A percentile compares a stretch with the other conserved stretches of the same genome.
phyloP scores from a whole-genome alignment of 2,329 filamentous ascomycete species.

The Trichoderma aggressivum region DNA sequence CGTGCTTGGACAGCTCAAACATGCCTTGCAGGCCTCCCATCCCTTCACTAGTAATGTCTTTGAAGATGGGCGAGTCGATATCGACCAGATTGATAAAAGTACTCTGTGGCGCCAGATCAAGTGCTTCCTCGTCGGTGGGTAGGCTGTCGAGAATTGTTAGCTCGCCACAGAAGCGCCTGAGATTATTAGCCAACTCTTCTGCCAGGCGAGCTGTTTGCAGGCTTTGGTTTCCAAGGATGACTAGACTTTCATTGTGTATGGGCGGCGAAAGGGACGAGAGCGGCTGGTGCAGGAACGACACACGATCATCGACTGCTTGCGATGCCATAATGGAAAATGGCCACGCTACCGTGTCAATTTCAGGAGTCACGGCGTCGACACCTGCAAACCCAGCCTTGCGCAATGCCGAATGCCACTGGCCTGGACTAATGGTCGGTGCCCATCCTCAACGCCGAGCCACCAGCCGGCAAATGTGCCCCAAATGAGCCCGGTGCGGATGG shows the following conservation, averaged over 20 bases:
- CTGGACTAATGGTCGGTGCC: slow-evolving; percentile 4
- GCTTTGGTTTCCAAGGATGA: not conserved
- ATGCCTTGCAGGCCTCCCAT: too few relatives aligned
- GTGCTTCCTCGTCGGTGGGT: slow-evolving; percentile 4
- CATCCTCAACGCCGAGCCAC: too few relatives aligned
- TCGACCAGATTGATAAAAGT: too few relatives aligned
- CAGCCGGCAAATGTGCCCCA: too few relatives aligned
- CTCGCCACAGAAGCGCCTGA: slow-evolving; percentile 13
- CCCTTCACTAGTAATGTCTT: too few relatives aligned
- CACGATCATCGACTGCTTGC: not conserved
- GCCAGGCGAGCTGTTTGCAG: slow-evolving; percentile 13
- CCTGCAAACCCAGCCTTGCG: slow-evolving; percentile 15
- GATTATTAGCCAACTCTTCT: slow-evolving; percentile 3
- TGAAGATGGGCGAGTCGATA: too few relatives aligned
- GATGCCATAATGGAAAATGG: slow-evolving; percentile 1
- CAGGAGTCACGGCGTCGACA: slow-evolving; percentile 4
- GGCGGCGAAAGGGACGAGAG: too few relatives aligned
- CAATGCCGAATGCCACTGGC: slow-evolving; percentile 1
- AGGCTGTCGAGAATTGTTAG: slow-evolving; percentile 8
- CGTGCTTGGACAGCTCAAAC: not conserved
- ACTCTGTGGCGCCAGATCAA: too few relatives aligned
- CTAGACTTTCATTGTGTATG: too few relatives aligned
- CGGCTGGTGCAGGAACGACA: too few relatives aligned
- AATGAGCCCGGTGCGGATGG: too few relatives aligned
- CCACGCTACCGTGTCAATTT: not conserved